Base-by-base conservation (phyloP, 1,139 yeast genomes). In the Geotrichum restrictum region DNA sequence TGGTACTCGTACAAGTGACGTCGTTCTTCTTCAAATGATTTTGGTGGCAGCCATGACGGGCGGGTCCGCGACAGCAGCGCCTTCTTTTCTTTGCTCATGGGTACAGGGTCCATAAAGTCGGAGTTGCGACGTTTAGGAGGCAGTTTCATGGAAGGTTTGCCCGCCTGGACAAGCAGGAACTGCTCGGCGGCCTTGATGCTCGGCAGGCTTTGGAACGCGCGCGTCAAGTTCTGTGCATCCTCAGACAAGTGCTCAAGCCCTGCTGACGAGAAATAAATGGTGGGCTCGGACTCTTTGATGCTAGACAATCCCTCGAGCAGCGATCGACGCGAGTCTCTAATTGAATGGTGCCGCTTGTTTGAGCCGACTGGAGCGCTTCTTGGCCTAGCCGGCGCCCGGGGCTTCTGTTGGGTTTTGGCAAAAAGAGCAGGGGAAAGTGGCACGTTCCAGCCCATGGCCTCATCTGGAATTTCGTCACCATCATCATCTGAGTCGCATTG, bases 21-120 rank as follows among this genome's bases (percentile, higher is more conserved):
- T 43, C 65, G 56, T 42, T 78, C 78, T 60, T 85, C 91, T 22
- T 70, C 67, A 7, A 69, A 63, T 19, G 79, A 68, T 65, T 85
- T 85, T 32, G 89, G 88, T 1, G 93, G 91, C 41, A 85, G 67
- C 73, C 82, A 80, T 0, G 77, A 69, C 14, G 87, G 91, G 48
- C 93, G 71, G 0, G 89, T 83, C 34, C 74, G 71, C 0, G 82
- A 67, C 33, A 75, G 22, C 33, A 41, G 45, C 56, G 71, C 67
- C 33, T 65, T 58, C 47, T 70, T 69, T 36, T 61, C 57, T 29
- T 58, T 56, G 31, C 64, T 60, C 14, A 53, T 43, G 10, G 69
- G 64, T 2, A 56, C 49, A 6, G 50, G 34, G 31, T 54, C 59
- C 40, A 61, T 52, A 4, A 49, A 52, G 24, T 52, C 58, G 27